Base-by-base conservation (phyloP, 2,329 filamentous ascomycete species). In the Diaporthe citriasiana region DNA sequence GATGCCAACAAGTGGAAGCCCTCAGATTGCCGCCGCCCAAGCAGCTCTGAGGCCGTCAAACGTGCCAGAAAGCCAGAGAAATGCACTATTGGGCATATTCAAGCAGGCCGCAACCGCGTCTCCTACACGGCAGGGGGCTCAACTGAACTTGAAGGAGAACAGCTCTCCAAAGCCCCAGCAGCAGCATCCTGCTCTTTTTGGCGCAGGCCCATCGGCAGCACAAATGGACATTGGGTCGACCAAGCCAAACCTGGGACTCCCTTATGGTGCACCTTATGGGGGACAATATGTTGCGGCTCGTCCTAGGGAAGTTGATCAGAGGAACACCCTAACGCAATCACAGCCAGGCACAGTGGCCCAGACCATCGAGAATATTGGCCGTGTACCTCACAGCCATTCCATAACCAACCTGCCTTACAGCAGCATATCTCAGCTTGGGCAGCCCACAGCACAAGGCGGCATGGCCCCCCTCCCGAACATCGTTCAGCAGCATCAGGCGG, bases 1-100 rank as follows among this genome's bases (percentile, higher is more conserved):
- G 55, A 69, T 75, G 25, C 40, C 59, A 45, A 19, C 25, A 40
- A 50, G 69, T 50, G 70, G 51, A 7, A 72, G 51, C 33, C 65
- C 73, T 63, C 74, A 70, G 6, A 22, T 66, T 19, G 35, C 69
- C 17, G 30, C 50, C 47, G 45, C 72, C 4, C 75, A 71, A 69
- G 45, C 73, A 42, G 30, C 70, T 40, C 30, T 76, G 12, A 66
- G 53, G 40, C 70, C 70, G 25, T 45, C 73, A 17, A 75, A 78
- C 25, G 74, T 78, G 40, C 80, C 83, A 38, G 83, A 84, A 60
- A 79, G 81, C 47, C 88, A 90, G 76, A 86, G 87, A 30, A 86
- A 84, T 25, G 83, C 86, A 10, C 81, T 90, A 27, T 81, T 90
- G 19, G 86, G 84, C 30, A 89, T 90, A 83, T 90, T 91, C 80